Evolutionary conservation across 257 asterid species (phyloP), one percentile per base, ranked within the genome.

Genomic region (Solanum appendiculatum): DNA sequence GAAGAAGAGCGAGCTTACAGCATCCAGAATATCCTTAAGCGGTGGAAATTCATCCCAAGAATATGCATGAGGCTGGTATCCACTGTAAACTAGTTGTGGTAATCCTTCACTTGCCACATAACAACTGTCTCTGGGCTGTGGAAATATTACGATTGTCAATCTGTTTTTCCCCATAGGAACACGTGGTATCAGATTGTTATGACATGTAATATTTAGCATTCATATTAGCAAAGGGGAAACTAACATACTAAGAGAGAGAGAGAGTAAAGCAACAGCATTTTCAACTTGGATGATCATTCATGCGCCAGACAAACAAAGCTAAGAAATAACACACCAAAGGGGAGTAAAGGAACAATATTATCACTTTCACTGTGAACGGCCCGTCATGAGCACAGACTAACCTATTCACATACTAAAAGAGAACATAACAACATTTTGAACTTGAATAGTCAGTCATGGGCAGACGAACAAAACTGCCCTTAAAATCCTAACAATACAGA

Each of bases 11-110:
- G 84, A 36, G 46, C 93, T 89, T 89, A 95, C 99, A 89, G 94
- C 89, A 84, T 91, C 96, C 83, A 96, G 70, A 69, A 95, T 92
- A 46, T 92, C 94, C 89, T 92, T 94, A 51, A 96, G 93, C 2
- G 94, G 95, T 82, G 99, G 98, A 86, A 95, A 96, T 63, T 95
- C 97, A 87, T 95, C 95, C 98, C 99, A 95, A 20, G 98, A 94
- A 92, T 95, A 89, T 58, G 98, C 95, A 87, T 82, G 96, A 87
- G 98, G 98, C 78, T 89, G 89, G 88, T 93, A 93, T 34, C 98
- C 98, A 87, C 98, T 96, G 92, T 96, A 94, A 63, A n/a, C 95
- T 66, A 96, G 91, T 48, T 92, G 91, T 56, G 94, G 88, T 92
- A 95, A 60, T 56, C 98, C 98, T 91, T 91, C 92, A 64, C 92